These are phyloP conservation scores for Acacia melanoxylon DNA, from an alignment of 306 rosid species.

Conservation along the genomic window DNA sequence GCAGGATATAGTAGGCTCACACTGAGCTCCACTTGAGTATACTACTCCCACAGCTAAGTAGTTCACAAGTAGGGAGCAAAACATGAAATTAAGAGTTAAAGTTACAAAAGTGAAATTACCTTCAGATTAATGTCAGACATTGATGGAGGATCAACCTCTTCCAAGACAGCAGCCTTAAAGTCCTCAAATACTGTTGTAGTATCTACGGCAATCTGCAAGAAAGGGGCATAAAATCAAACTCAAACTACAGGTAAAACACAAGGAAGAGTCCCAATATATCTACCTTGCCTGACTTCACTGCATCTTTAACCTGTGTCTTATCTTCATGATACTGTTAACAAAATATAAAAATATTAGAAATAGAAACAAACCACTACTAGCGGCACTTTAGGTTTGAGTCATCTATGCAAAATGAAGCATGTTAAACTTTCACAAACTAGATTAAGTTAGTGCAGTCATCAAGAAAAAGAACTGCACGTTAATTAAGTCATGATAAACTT, in stretches of 20 bases:
- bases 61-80: conserved; percentile 15
- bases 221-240: conserved; percentile 28
- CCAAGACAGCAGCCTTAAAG: conserved; percentile 62
- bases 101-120: conserved; percentile 43
- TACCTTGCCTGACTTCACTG: conserved; percentile 78
- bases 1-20: conserved; percentile 13
- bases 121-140: conserved; percentile 80
- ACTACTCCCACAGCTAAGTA: conserved; percentile 13
- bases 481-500: conserved; percentile 7
- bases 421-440: not conserved
- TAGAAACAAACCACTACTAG: conserved; percentile 21
- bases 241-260: conserved; percentile 23
- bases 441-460: not conserved
- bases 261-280: conserved; percentile 25
- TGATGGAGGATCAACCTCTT: conserved; percentile 53
- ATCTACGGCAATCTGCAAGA: conserved; percentile 56
- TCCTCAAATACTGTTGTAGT: conserved; percentile 73
- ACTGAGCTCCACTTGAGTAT: conserved; percentile 4
- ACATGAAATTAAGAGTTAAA: conserved; percentile 16
- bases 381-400: not conserved
- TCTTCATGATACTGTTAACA: conserved; percentile 81
- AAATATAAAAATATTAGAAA: conserved; percentile 21
- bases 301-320: conserved; percentile 76
- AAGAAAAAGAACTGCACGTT: not conserved
- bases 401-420: not conserved